These are phyloP conservation scores for Kalaharituber pfeilii DNA, from an alignment of 2,329 filamentous ascomycete genomes.

Conservation along the genomic window DNA sequence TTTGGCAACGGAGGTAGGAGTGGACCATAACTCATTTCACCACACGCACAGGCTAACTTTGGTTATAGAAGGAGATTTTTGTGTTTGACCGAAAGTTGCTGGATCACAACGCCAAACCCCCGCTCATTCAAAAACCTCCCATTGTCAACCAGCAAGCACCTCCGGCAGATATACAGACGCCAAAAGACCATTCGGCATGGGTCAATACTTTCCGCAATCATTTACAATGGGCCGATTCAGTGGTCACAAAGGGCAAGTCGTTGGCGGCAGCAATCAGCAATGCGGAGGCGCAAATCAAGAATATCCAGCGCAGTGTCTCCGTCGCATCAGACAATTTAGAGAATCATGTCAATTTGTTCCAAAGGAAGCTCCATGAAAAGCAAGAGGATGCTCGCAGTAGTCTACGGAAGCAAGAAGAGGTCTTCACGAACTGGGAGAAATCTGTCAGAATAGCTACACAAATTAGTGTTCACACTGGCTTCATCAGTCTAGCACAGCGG, in stretches of 20 bases:
- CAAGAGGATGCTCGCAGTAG: conserved; percentile 53
- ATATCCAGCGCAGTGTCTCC: conserved; percentile 62
- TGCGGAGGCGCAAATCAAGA: conserved; percentile 55
- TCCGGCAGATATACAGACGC: conserved; percentile 68
- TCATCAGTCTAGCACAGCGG: conserved; percentile 31
- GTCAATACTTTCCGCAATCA: conserved; percentile 68
- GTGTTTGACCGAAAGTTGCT: conserved; percentile 74
- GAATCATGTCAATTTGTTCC: conserved; percentile 51
- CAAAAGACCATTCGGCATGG: conserved; percentile 73
- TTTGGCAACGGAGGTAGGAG: conserved; percentile 56
- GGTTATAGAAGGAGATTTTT: conserved; percentile 60
- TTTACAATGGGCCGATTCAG: conserved; percentile 56
- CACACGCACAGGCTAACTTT: conserved; percentile 8
- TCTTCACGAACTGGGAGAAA: conserved; percentile 49
- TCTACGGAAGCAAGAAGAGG: conserved; percentile 47
- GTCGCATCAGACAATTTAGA: conserved; percentile 76
- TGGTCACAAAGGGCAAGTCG: conserved; percentile 50
- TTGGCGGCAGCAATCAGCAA: conserved; percentile 43
- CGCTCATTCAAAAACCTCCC: conserved; percentile 38
- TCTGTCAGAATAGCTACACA: conserved; percentile 47
- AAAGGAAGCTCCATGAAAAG: conserved; percentile 53
- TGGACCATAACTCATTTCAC: background rate
- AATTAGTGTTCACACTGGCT: conserved; percentile 46
- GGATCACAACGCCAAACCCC: conserved; percentile 37
- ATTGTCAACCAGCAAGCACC: conserved; percentile 42